phyloP scores from a whole-genome alignment of 257 asterid species.

The Anisodus acutangulus region DNA sequence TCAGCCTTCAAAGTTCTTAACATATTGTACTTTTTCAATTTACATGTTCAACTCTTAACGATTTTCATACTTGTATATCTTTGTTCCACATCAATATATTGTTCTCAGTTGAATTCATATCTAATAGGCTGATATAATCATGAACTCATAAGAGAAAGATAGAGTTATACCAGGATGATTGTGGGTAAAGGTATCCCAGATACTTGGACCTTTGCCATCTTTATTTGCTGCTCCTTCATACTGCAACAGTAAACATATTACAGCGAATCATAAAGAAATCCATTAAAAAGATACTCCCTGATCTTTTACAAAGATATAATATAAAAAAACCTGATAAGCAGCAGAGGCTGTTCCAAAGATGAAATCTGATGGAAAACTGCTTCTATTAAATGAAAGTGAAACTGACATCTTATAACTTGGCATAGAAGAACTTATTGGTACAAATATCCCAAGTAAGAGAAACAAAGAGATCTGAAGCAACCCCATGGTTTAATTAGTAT shows the following conservation, averaged over 20 bases:
- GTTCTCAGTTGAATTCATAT: no score
- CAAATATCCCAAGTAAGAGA: background rate
- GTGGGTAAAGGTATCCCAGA: conserved; percentile 40
- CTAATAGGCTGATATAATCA: background rate
- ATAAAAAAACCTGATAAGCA: conserved; percentile 29
- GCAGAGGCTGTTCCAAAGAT: conserved; percentile 32
- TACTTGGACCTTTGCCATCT: conserved; percentile 44
- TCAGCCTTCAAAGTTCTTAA: no score
- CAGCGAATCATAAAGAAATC: no score
- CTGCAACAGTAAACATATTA: background rate
- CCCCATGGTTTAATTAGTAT: background rate
- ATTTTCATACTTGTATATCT: no score
- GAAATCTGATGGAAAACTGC: conserved; percentile 30
- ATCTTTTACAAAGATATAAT: background rate
- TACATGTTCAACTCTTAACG: no score
- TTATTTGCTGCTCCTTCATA: conserved; percentile 40
- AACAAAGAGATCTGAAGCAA: background rate
- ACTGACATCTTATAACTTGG: background rate
- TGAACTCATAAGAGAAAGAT: background rate
- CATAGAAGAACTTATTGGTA: background rate
- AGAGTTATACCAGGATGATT: conserved; percentile 34
- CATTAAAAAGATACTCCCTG: no score
- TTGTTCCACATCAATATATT: no score
- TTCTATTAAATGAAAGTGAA: conserved; percentile 32
- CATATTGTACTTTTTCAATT: no score